Conservation (phyloP, 805 yeast genomes). For the Ogataea chonburiensis region DNA sequence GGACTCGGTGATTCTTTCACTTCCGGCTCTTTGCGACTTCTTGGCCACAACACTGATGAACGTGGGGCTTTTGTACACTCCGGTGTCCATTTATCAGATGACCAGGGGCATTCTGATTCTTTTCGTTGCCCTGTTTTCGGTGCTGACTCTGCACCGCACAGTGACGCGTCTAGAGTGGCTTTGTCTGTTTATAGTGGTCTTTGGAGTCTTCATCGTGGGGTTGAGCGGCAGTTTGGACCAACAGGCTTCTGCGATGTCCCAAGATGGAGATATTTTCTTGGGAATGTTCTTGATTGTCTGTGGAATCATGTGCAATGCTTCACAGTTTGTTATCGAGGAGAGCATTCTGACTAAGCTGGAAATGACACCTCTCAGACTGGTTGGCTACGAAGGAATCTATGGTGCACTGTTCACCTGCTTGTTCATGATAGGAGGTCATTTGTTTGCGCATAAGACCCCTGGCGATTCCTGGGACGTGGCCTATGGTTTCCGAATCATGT, state of each 20-base stretch:
- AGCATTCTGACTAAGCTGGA: constrained; percentile 53
- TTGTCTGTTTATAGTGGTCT: constrained; percentile 57
- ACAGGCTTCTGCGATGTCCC: constrained; percentile 5
- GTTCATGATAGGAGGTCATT: constrained; percentile 45
- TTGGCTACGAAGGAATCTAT: constrained; percentile 72
- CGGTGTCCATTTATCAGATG: constrained; percentile 83
- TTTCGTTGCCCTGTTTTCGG: constrained; percentile 72
- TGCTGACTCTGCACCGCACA: constrained; percentile 53
- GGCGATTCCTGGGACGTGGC: constrained; percentile 55
- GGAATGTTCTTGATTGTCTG: constrained; percentile 59
- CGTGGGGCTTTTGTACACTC: constrained; percentile 69
- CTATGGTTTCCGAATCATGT: constrained; percentile 49
- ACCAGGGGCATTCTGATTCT: constrained; percentile 76
- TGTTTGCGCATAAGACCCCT: constrained; percentile 39
- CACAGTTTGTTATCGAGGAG: constrained; percentile 79
- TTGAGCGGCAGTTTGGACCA: constrained; percentile 53
- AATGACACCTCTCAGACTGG: constrained; percentile 61
- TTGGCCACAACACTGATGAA: constrained; percentile 74
- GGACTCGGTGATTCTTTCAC: constrained; percentile 40
- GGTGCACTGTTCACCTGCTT: constrained; percentile 50
- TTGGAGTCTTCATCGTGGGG: constrained; percentile 74
- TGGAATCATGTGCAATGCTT: constrained; percentile 68
- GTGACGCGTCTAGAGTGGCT: constrained; percentile 68
- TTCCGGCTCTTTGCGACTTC: constrained; percentile 73
- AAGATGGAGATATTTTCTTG: constrained; percentile 36